Conservation (phyloP, 148 eudicot species). For the Silene uniflora region DNA sequence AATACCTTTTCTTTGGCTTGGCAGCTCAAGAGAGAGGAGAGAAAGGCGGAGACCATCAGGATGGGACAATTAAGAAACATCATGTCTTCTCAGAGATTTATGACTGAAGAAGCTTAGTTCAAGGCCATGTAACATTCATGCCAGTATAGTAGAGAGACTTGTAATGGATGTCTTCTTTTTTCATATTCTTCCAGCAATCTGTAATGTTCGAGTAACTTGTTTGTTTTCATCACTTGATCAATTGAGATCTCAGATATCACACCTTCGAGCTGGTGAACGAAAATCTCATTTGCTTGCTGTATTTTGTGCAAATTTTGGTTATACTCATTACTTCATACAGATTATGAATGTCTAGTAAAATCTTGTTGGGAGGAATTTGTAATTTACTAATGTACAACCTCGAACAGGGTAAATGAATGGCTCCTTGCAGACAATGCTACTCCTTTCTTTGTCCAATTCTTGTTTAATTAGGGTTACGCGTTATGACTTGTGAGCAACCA, state of each 20-base stretch:
- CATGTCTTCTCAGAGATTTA: background rate
- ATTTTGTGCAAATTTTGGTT: background rate
- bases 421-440: no score
- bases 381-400: background rate
- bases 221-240: background rate
- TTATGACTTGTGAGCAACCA: background rate
- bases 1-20: background rate
- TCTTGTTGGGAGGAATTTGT: background rate
- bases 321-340: background rate
- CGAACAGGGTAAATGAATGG: background rate
- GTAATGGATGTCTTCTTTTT: background rate
- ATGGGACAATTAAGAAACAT: slow-evolving; percentile 63
- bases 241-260: no score
- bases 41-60: slow-evolving; percentile 91
- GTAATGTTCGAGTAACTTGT: background rate
- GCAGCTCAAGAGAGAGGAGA: slow-evolving; percentile 65
- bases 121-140: slow-evolving; percentile 15
- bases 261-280: background rate
- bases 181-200: background rate
- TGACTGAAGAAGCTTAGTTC: background rate
- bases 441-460: no score
- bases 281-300: background rate
- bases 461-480: no score
- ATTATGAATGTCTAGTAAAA: background rate
- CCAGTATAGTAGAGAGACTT: background rate